Base-by-base conservation (phyloP, 352 stramenopile species). In the Phytophthora citricola region DNA sequence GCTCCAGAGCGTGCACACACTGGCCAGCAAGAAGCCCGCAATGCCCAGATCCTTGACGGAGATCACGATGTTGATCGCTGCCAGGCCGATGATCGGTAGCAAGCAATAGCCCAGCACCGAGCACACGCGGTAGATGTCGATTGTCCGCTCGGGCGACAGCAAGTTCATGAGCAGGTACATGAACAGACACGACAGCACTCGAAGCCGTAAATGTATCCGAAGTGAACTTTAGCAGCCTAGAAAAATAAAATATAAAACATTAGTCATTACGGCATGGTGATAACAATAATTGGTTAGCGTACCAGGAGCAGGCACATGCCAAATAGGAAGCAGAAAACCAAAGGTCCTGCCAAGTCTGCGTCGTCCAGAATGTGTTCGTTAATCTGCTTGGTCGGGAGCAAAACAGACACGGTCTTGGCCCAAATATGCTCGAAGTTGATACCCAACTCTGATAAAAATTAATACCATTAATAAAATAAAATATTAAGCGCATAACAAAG, bases 171-270 rank as follows among this genome's bases (percentile, higher is more conserved):
- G 83, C 34, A 98, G 56, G 49, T 97, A 98, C 85, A 99, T 96
- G 63, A 93, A 92, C 17, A 99, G 49, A 72, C 95, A 99, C 45
- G 97, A 98, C 60, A 98, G 91, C n/a, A 99, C 71, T 26, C 95
- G 75, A 99, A 99, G 44, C 96, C 96, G 78, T 99, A 99, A 61
- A 99, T 99, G 77, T 99, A 99, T 34, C 97, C 97, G 72, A 99
- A 99, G 62, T 99, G 95, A 53, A 99, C 78, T 76, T 99, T 99
- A 39, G 86, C 91, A 39, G 79, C 81, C 86, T 94, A 46, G 38
- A 67, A 38, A 57, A 44, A 26, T 4, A 26, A 41, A 39, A 47
- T 51, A 39, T 17, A 60, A 43, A 5, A 49, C 8, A 41, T 53
- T 47, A n/a, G 3, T 27, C 24, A 26, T 26, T 26, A 26, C 4